Base-by-base conservation (phyloP, 2,329 filamentous ascomycete species). In the Phyllosticta citriasiana region DNA sequence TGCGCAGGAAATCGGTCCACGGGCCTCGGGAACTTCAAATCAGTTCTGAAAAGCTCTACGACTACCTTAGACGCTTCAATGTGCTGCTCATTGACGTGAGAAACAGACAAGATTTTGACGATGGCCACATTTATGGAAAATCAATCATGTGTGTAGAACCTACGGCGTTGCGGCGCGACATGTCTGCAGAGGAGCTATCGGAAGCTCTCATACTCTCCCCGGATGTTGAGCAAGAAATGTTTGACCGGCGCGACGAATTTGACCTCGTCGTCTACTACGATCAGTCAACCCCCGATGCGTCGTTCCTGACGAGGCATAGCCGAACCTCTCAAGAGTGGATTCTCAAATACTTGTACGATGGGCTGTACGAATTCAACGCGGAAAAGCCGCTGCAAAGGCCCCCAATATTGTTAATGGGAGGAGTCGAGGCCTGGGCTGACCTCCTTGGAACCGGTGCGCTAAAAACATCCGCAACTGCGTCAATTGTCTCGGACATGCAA, bases 241-340 rank as follows among this genome's bases (percentile, higher is more conserved):
- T 96, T 67, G 85, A 84, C 61, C 82, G 87, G 59, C 78, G 84
- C 14, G 82, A 92, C 65, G 81, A 88, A 61, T 96, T 88, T 67
- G 91, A 97, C 66, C 76, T 97, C 52, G 83, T 99, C 10, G 89
- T 99, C 0, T 94, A 95, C 68, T 96, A 97, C 71, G 91, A 99
- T 72, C 83, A 93, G 65, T 74, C 72, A 14, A 86, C 83, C 64
- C 81, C 71, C 79, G 89, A 69, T 62, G 82, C 73, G 66, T 78
- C 65, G 67, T 95, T 81, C 67, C 75, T 82, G 47, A 78, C 75
- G 19, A 79, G 74, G 57, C 75, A 77, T 25, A 77, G 79, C 7
- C 68, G 66, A 1, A 73, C 68, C 19, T 73, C 76, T 40, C 67
- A 68, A 6, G 75, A 79, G 61, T 61, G 63, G 24, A 83, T 85